Conservation (phyloP, 108 stramenopile species). For the Parietichytrium sp. region DNA sequence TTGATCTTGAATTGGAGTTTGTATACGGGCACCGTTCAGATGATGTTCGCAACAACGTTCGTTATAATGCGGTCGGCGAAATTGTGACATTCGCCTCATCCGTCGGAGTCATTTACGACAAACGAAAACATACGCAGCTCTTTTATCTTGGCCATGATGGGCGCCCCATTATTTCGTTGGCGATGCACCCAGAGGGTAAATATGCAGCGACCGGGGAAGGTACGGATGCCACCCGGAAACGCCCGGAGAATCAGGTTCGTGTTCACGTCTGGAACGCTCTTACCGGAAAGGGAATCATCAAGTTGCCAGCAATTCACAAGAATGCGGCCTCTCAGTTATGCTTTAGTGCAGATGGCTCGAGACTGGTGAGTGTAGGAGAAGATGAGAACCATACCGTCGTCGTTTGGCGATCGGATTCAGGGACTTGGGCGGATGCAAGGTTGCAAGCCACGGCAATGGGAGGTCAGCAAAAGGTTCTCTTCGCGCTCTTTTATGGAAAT, state of each 20-base stretch:
- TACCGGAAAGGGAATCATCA: conserved; percentile 47
- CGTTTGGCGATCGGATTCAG: conserved; percentile 62
- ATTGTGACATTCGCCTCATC: conserved; percentile 51
- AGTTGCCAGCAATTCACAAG: conserved; percentile 52
- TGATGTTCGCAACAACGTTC: conserved; percentile 56
- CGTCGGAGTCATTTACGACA: conserved; percentile 51
- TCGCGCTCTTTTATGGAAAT: conserved; percentile 44
- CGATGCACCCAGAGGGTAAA: conserved; percentile 57
- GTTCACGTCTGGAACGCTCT: conserved; percentile 60
- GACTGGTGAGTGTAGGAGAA: conserved; percentile 55
- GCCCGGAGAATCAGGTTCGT: conserved; percentile 39
- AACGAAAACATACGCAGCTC: conserved; percentile 45
- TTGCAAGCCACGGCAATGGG: background rate
- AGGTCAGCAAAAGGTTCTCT: conserved; percentile 40
- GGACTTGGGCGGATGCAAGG: conserved; percentile 44
- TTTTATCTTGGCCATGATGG: conserved; percentile 59
- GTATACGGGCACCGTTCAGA: conserved; percentile 63
- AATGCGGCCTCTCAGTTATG: conserved; percentile 58
- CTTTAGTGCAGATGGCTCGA: conserved; percentile 58
- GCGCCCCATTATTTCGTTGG: conserved; percentile 61
- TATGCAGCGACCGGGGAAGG: conserved; percentile 68
- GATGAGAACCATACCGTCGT: conserved; percentile 58
- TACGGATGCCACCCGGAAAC: background rate
- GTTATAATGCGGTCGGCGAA: conserved; percentile 54
- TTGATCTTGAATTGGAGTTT: conserved; percentile 53